Evolutionary conservation across 306 rosid genomes (phyloP).

Genomic region (Sphenostylis stenocarpa): DNA sequence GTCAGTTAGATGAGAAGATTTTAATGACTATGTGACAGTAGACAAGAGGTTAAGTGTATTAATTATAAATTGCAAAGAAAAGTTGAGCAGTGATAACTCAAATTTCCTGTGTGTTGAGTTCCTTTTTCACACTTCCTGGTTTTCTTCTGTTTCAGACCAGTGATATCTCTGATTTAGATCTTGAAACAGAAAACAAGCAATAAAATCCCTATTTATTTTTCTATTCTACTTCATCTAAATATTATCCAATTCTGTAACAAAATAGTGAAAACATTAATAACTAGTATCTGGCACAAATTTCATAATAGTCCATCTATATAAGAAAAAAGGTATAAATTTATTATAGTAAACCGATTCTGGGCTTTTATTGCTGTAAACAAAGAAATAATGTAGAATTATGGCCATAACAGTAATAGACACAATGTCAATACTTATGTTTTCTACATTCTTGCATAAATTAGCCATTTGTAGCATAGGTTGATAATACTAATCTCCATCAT

Average conservation of each 20-base stretch:
- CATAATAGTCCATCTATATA: neutral
- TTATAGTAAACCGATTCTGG: neutral
- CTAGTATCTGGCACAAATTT: neutral
- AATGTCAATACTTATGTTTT: neutral
- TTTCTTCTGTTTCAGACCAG: neutral
- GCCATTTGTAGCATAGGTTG: neutral
- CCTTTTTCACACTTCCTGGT: no score
- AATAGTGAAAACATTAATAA: constrained; percentile 14
- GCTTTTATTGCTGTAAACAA: neutral
- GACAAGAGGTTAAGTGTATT: neutral
- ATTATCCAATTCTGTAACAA: neutral
- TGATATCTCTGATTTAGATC: neutral
- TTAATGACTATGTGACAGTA: neutral
- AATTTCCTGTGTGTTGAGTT: neutral
- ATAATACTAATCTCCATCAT: constrained; percentile 8
- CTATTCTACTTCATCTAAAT: neutral
- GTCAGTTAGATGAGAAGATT: neutral
- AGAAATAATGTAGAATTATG: neutral
- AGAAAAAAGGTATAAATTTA: constrained; percentile 1
- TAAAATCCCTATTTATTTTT: neutral
- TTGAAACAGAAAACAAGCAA: neutral
- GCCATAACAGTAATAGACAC: neutral
- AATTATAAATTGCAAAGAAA: neutral
- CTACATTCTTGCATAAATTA: neutral
- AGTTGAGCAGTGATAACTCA: neutral